Conservation (phyloP, 805 yeast genomes). For the Saccharomycopsis oosterbeekiorum region DNA sequence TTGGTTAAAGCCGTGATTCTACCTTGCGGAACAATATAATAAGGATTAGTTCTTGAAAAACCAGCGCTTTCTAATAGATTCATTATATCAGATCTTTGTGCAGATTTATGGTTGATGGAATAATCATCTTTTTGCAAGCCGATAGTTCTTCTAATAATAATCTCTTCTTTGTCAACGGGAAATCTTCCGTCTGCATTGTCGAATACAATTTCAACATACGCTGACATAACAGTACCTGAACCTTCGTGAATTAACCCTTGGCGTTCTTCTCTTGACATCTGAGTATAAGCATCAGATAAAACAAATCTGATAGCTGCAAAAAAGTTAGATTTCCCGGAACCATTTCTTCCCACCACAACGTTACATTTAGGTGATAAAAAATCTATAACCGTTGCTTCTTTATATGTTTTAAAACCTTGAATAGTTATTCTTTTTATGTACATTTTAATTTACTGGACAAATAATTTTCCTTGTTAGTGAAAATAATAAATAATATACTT, state of each 20-base stretch:
- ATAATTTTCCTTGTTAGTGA: neutral
- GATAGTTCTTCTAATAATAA: constrained; percentile 75
- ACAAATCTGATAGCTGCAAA: constrained; percentile 94
- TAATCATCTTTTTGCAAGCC: constrained; percentile 92
- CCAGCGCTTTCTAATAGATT: constrained; percentile 86
- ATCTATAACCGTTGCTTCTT: constrained; percentile 70
- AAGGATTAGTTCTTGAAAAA: constrained; percentile 80
- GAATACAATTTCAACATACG: constrained; percentile 82
- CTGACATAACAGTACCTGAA: constrained; percentile 81
- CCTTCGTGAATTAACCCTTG: constrained; percentile 87
- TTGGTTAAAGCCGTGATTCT: constrained; percentile 79
- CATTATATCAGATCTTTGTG: constrained; percentile 72
- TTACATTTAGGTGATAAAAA: constrained; percentile 72
- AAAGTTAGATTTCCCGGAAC: constrained; percentile 94
- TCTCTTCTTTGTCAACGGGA: constrained; percentile 58
- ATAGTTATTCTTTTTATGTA: constrained; percentile 40
- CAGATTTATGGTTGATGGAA: constrained; percentile 68
- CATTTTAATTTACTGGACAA: constrained; percentile 2
- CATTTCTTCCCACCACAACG: constrained; percentile 85
- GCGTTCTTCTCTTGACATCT: constrained; percentile 76
- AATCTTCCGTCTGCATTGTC: constrained; percentile 73
- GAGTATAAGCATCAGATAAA: constrained; percentile 78
- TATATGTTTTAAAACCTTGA: constrained; percentile 91
- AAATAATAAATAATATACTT: neutral
- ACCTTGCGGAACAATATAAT: constrained; percentile 96